Evolutionary conservation across 2,329 filamentous ascomycete genomes (phyloP), one percentile per base, ranked within the genome.

Genomic region (Tolypocladium cylindrosporum): DNA sequence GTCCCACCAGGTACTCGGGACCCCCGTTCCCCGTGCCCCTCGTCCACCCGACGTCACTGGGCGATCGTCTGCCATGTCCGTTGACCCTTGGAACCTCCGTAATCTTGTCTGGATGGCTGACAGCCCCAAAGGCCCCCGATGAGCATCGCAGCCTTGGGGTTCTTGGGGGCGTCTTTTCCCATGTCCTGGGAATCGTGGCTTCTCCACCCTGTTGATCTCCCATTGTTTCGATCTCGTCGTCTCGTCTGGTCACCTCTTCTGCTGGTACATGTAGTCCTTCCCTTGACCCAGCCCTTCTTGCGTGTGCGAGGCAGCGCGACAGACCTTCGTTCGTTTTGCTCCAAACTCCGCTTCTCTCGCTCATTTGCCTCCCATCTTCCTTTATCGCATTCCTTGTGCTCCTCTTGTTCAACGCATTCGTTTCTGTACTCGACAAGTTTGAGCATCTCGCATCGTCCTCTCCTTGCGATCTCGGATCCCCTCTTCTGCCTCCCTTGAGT

Each of bases 11-110:
- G 54, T 43, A 55, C 54, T 45, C 41, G 54, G 41, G 11, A 42
- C 54, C 11, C 24, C 24, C 1, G 54, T 13, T 9, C 10, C 27
- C 9, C 21, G 45, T n/a, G 42, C 42, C 8, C 45, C 45, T 34
- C 45, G 27, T 34, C 27, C 48, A 51, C 16, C 21, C 36, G 40
- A 43, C 37, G 57, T 34, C 57, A 51, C 36, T 24, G 21, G 34
- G 19, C 34, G n/a, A 52, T 52, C 48, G 51, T 11, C 40, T 16
- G 16, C 52, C 37, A 36, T 39, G 39, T 13, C 39, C 11, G 11
- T 34, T 50, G 50, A 57, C 52, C 57, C 57, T 57, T 60, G 57
- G 55, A 57, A 59, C 55, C 50, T 34, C 52, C 56, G 43, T 60
- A 59, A 60, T 60, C 54, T 58, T 45, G 52, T 43, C 39, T 31